Evolutionary conservation across 1,284 basidiomycete genomes (phyloP), one percentile per base, ranked within the genome.

Genomic region (Leccinum griseonigrum): DNA sequence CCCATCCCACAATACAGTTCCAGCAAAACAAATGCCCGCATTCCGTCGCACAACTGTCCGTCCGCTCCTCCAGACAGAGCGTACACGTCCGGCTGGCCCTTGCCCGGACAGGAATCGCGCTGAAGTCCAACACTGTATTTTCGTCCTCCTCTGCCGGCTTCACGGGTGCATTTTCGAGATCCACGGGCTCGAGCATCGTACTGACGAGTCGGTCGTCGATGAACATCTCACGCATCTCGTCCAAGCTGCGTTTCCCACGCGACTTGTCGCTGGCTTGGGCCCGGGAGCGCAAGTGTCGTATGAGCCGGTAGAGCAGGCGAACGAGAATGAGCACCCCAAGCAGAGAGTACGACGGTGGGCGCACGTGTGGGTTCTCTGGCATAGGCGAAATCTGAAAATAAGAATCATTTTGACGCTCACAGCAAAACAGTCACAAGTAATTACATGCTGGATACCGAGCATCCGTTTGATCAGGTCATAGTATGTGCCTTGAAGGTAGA

Each of bases 1-100:
- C 86, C 95, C 95, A 92, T 55, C 91, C 86, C 54, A 90, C 84
- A 57, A 97, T 92, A 73, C 95, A 98, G 64, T 82, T 86, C 95
- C 95, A 98, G 72, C 94, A 96, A 76, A 97, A 97, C 53, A 97
- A 75, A 77, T 97, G 95, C 0, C 95, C 95, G 69, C 95, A 97
- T 72, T 97, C 95, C 0, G 95, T 97, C 29, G 92, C 88, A 67
- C 90, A 91, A 58, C 88, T 86, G 71, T 90, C 82, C 31, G 88
- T 87, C 71, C 91, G 78, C 77, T 93, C 87, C 68, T 95, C 92
- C 59, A 97, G 77, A 71, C 94, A 97, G 5, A 97, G 79, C 2
- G 93, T 94, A 67, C 94, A 97, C 69, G 84, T 91, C 68, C 94
- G 81, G 18, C 85, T 82, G 8, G 84, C 85, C 52, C 91, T 79